These are phyloP conservation scores for Pichia kudriavzevii DNA, from an alignment of 1,139 yeast genomes.

Conservation along the genomic window DNA sequence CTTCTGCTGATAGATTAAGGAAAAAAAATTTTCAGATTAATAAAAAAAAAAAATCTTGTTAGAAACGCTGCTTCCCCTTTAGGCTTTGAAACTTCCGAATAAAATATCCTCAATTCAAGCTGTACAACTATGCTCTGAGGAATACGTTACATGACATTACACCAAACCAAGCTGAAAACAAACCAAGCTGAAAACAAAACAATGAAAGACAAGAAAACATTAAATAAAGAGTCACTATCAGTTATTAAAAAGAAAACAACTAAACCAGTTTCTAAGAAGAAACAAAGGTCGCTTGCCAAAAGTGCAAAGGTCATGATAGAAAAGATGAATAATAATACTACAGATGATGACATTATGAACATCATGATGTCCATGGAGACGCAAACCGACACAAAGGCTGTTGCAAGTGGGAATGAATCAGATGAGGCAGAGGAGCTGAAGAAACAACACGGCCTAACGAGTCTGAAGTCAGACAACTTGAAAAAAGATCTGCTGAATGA, in stretches of 20 bases:
- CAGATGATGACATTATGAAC: slow-evolving; percentile 31
- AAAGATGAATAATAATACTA: slow-evolving; percentile 37
- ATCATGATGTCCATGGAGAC: slow-evolving; percentile 18
- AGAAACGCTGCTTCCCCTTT: slow-evolving; percentile 2
- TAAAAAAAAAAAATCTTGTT: slow-evolving; percentile 6
- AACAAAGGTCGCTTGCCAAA: slow-evolving; percentile 12
- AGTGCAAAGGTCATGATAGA: slow-evolving; percentile 29
- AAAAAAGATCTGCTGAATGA: slow-evolving; percentile 37
- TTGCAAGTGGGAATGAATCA: slow-evolving; percentile 14
- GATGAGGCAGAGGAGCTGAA: slow-evolving; percentile 14
- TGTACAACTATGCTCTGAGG: too few relatives aligned
- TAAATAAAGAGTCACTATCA: background rate
- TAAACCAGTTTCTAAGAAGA: slow-evolving; percentile 12
- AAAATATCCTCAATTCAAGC: too few relatives aligned
- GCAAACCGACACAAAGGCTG: slow-evolving; percentile 12
- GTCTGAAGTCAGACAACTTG: slow-evolving; percentile 18
- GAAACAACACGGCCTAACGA: slow-evolving; percentile 23
- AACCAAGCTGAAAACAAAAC: background rate
- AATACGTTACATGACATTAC: too few relatives aligned
- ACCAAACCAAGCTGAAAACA: background rate
- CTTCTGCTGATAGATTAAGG: too few relatives aligned
- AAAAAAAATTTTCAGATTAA: too few relatives aligned
- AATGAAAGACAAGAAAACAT: background rate
- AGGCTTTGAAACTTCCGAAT: background rate
- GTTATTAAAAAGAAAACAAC: slow-evolving; percentile 3